Evolutionary conservation across 2,329 filamentous ascomycete genomes (phyloP), one percentile per base, ranked within the genome.

Genomic region (Colletotrichum phormii): DNA sequence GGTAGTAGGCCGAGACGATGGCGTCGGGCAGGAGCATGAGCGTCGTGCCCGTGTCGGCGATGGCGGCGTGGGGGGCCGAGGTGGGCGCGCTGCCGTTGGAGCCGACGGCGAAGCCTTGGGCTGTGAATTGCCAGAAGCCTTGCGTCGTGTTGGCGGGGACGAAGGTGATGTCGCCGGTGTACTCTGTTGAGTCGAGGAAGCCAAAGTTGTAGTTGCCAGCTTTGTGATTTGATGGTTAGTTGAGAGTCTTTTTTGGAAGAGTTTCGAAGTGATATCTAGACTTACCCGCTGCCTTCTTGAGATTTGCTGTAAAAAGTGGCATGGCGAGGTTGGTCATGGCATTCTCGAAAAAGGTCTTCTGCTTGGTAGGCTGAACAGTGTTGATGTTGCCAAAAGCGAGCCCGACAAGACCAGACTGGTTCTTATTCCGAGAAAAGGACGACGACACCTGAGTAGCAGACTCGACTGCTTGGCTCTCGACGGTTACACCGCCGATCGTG

Each of bases 11-110:
- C 0, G 81, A 76, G 75, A 90, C 87, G 72, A 92, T 84, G 37
- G 79, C 75, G 67, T 86, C 79, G 31, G 89, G 89, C 22, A 92
- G 81, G 75, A 92, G 85, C 67, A 93, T 81, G 35, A 94, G 89
- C 1, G 91, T 91, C 68, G 92, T 94, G 66, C 92, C 92, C 2
- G 92, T 94, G 82, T 94, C 92, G 77, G 90, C 89, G 79, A 94
- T 93, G 76, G 86, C 87, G n/a, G 79, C 31, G 71, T 81, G 79
- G 1, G 77, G 73, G 8, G 71, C 54, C 3, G 75, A 72, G 8
- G 60, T 64, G 2, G 35, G 22, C 4, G 75, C 72, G 64, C 69
- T 64, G 61, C 49, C 54, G 29, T 73, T 64, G 8, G 64, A 68
- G 64, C 90, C 90, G 71, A 91, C 78, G 53, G 81, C 81, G 82